phyloP scores from a whole-genome alignment of 257 asterid genomes.

The Solanum clarkiae region DNA sequence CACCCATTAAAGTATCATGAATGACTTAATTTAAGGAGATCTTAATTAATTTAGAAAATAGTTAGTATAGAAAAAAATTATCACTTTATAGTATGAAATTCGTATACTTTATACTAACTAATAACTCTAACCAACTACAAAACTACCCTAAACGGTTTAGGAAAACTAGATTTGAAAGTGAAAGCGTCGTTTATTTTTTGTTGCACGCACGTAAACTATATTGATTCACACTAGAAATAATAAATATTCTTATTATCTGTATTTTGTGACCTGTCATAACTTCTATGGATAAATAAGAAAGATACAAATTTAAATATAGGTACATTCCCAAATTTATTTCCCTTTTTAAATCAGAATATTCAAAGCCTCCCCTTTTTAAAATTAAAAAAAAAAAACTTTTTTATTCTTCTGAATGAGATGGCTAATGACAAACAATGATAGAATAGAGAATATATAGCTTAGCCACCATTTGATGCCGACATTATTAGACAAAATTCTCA shows the following conservation, averaged over 20 bases:
- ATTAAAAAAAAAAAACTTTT: neutral
- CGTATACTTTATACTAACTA: no score
- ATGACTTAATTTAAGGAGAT: no score
- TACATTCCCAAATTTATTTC: neutral
- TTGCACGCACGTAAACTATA: neutral
- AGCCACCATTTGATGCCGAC: neutral
- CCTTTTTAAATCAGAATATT: neutral
- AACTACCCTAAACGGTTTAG: no score
- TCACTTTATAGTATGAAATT: no score
- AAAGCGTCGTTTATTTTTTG: neutral
- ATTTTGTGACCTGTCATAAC: neutral
- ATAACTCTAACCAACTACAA: no score
- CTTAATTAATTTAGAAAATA: no score
- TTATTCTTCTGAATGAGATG: neutral
- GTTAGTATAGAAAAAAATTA: no score
- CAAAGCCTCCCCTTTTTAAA: neutral
- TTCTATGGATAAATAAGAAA: neutral
- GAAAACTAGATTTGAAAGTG: neutral
- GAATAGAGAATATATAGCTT: neutral
- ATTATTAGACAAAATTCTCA: neutral
- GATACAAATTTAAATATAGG: neutral
- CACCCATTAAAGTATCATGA: no score
- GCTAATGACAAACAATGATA: neutral
- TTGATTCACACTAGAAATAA: neutral
- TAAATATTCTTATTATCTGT: neutral